Evolutionary conservation across 768 basidiomycete genomes (phyloP), one percentile per base, ranked within the genome.

Genomic region (Leccinum boreale): DNA sequence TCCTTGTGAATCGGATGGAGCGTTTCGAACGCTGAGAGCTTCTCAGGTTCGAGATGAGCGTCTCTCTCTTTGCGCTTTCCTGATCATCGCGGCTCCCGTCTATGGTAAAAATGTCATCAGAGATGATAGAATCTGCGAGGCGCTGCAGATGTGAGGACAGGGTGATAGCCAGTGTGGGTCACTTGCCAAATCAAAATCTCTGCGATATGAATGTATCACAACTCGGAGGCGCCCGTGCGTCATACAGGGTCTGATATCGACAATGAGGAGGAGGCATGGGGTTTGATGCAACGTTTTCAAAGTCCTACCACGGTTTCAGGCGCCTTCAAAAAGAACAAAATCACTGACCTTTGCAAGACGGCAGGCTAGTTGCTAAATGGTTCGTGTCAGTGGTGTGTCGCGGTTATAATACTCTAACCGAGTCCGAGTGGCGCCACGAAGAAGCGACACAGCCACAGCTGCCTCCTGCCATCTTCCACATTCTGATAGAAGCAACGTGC

Each of bases 241-340:
- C 39, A 39, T 39, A 39, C 39, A 31, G 26, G 19, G 39, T 19
- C 23, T 39, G n/a, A 47, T 15, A 17, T 26, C 28, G 24, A 47
- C 60, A 58, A 57, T 49, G 58, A 55, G 65, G 65, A 60, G 45
- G 46, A 28, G 29, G 50, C 42, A 54, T 62, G 58, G 57, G 9
- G 26, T 29, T 31, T 10, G 4, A 8, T 58, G 23, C 14, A 26
- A 51, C 11, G 21, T 45, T 26, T 35, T 46, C 6, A 17, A 29
- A 28, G 12, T 28, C 15, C 21, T 5, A 9, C 36, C 7, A 39
- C 1, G 39, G n/a, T 15, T 8, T 1, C 7, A 42, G n/a, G 17
- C 7, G n/a, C 8, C 15, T 42, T 42, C 8, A 42, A 19, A 19
- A n/a, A 4, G 17, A 19, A 42, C 39, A 42, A 15, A 15, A 7